Conservation (phyloP, 2,329 filamentous ascomycete species). For the Paraphoma sp. region DNA sequence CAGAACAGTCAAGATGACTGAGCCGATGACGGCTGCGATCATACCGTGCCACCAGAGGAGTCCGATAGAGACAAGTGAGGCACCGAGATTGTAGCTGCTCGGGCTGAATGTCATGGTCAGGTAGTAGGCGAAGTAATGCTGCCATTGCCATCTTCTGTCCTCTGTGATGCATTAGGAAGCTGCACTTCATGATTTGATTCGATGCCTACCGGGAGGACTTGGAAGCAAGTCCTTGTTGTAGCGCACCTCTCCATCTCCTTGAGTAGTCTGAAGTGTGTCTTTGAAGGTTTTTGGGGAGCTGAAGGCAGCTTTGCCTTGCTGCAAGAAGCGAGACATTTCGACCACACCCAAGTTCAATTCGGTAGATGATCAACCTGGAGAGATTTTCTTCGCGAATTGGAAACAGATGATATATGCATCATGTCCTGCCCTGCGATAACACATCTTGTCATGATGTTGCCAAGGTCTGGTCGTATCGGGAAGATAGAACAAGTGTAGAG, state of each 20-base stretch:
- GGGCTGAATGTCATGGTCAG: slow-evolving; percentile 24
- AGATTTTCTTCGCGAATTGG: background rate
- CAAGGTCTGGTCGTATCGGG: background rate
- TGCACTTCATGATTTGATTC: too few relatives aligned
- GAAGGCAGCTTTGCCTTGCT: slow-evolving; percentile 16
- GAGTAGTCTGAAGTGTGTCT: slow-evolving; percentile 8
- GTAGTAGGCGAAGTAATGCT: slow-evolving; percentile 30
- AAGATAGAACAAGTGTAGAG: background rate
- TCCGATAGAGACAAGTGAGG: slow-evolving; percentile 24
- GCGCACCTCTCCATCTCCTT: slow-evolving; percentile 12
- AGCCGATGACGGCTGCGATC: slow-evolving; percentile 24
- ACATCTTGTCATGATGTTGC: slow-evolving; percentile 1
- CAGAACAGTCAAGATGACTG: slow-evolving; percentile 19
- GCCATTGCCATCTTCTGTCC: slow-evolving; percentile 26
- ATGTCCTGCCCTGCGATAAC: background rate
- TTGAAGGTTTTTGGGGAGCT: slow-evolving; percentile 39
- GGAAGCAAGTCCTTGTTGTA: slow-evolving; percentile 27
- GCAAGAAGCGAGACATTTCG: slow-evolving; percentile 20
- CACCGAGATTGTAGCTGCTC: slow-evolving; percentile 26
- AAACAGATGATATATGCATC: slow-evolving; percentile 5
- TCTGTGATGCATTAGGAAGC: slow-evolving; percentile 2
- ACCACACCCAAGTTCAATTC: slow-evolving; percentile 7
- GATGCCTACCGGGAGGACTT: slow-evolving; percentile 19
- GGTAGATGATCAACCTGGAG: background rate
- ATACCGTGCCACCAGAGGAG: slow-evolving; percentile 28